phyloP scores from a whole-genome alignment of 108 stramenopile species.

The Mediolabrus comicus region DNA sequence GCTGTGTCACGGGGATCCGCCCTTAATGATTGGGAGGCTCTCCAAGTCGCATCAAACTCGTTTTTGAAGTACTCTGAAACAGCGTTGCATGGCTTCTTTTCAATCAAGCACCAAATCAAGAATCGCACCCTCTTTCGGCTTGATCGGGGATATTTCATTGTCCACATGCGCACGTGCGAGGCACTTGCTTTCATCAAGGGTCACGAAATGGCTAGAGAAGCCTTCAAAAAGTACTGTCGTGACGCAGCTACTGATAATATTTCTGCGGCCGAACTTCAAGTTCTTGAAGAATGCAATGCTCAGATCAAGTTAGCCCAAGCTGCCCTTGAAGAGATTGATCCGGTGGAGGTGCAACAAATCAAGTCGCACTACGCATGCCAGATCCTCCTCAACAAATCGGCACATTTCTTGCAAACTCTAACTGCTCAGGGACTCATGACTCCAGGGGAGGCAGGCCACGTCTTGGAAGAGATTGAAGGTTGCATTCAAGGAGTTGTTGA shows the following conservation, averaged over 20 bases:
- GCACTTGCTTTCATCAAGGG: conserved; percentile 30
- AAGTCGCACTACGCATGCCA: conserved; percentile 71
- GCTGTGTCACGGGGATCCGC: conserved; percentile 21
- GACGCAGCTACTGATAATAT: conserved; percentile 30
- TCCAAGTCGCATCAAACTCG: conserved; percentile 1
- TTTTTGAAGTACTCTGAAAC: conserved; percentile 3
- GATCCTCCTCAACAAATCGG: conserved; percentile 52
- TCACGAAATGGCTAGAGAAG: conserved; percentile 33
- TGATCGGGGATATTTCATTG: conserved; percentile 29
- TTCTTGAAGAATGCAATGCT: conserved; percentile 55
- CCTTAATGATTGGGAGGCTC: conserved; percentile 43
- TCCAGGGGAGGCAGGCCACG: conserved; percentile 56
- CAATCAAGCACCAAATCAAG: conserved; percentile 2
- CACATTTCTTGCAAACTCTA: conserved; percentile 48
- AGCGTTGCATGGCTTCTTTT: background rate
- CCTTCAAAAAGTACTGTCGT: conserved; percentile 47
- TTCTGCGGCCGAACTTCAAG: conserved; percentile 48
- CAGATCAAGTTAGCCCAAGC: conserved; percentile 41
- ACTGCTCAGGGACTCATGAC: conserved; percentile 52
- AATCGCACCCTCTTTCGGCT: conserved; percentile 4
- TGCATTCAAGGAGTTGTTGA: background rate
- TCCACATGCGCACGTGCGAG: conserved; percentile 39
- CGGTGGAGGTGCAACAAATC: conserved; percentile 34
- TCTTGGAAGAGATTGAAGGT: conserved; percentile 51
- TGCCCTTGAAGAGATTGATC: conserved; percentile 30